Evolutionary conservation across 257 asterid species (phyloP).

Genomic region (Leonotis leonurus): DNA sequence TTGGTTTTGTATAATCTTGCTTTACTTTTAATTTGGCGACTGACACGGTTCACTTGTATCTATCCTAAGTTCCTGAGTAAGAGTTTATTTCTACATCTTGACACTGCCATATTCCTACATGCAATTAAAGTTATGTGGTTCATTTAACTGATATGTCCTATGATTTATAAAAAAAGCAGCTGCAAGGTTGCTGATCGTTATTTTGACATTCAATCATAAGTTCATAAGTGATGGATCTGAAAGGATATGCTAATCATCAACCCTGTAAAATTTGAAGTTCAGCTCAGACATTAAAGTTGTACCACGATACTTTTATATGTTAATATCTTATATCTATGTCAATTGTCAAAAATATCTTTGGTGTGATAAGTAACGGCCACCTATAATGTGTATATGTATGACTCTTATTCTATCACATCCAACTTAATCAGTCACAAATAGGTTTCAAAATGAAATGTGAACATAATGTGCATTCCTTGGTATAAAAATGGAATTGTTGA

Average conservation of each 20-base stretch:
- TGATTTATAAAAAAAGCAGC: neutral
- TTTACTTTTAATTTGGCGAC: neutral
- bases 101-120: neutral
- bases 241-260: neutral
- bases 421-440: neutral
- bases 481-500: neutral
- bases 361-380: neutral
- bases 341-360: neutral
- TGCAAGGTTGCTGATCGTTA: neutral
- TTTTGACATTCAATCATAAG: neutral
- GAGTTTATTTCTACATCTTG: neutral
- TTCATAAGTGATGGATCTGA: neutral
- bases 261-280: neutral
- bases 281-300: neutral
- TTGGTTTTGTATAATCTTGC: neutral
- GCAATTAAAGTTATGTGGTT: neutral
- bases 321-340: no score
- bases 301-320: neutral
- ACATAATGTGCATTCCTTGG: neutral
- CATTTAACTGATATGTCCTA: neutral
- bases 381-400: neutral
- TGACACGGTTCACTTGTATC: neutral
- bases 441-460: neutral
- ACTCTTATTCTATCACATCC: neutral
- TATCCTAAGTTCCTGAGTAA: conserved; percentile 1